Conservation (phyloP, 1,139 yeast species). For the Yamadazyma sp. region DNA sequence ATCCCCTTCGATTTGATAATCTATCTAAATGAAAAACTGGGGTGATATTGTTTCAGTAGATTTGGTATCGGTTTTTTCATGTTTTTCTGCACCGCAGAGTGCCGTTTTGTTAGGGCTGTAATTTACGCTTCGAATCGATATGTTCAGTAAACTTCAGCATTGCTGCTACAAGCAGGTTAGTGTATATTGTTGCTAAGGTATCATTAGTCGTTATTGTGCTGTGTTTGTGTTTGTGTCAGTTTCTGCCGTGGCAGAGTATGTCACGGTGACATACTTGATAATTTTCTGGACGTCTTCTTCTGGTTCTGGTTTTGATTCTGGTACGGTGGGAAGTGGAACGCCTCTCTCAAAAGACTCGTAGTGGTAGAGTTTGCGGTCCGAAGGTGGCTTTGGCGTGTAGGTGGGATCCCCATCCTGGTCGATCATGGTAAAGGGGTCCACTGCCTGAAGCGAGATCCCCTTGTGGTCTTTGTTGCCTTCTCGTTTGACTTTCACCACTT, state of each 20-base stretch:
- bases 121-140: not conserved
- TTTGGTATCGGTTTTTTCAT: not conserved
- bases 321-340: no score
- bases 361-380: conserved; percentile 17
- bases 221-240: not conserved
- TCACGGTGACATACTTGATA: not conserved
- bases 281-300: not conserved
- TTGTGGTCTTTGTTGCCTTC: conserved; percentile 19
- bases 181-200: no score
- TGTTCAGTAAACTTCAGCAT: not conserved
- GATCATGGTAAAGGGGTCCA: conserved; percentile 32
- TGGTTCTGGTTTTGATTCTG: no score
- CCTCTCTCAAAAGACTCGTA: conserved; percentile 7
- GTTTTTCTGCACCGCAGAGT: not conserved
- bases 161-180: not conserved
- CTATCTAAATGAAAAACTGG: not conserved
- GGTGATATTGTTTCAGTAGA: not conserved
- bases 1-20: not conserved
- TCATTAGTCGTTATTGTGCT: no score
- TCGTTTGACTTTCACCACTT: conserved; percentile 25
- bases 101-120: not conserved
- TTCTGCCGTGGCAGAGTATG: not conserved
- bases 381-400: conserved; percentile 18
- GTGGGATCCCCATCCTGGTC: conserved; percentile 35
- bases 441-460: conserved; percentile 21